A percentile compares a stretch with the other conserved stretches of the same genome.
These are phyloP conservation scores for Arabis hirsuta DNA, from an alignment of 345 rosid genomes.

Conservation along the genomic window DNA sequence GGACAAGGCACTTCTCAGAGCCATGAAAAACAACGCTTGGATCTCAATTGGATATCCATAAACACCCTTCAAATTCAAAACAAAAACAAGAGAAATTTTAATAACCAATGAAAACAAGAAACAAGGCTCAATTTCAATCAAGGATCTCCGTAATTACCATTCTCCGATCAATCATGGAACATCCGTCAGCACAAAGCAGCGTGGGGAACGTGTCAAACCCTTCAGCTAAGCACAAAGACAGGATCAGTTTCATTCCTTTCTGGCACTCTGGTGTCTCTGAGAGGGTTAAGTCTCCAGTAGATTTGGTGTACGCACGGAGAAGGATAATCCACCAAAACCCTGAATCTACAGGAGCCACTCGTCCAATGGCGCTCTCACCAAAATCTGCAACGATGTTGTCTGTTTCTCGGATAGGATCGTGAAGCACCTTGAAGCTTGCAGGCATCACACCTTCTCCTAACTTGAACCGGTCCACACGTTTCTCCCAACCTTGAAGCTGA, in stretches of 20 bases:
- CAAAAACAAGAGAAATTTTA: background rate
- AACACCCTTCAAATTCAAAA: conserved; percentile 60
- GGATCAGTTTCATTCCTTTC: conserved; percentile 79
- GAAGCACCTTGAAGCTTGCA: conserved; percentile 89
- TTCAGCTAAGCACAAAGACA: conserved; percentile 75
- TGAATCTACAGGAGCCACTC: conserved; percentile 92
- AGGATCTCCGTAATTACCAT: conserved; percentile 57
- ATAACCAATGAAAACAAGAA: background rate
- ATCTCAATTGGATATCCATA: conserved; percentile 94
- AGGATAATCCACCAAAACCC: conserved; percentile 97
- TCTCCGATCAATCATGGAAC: conserved; percentile 91
- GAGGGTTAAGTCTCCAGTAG: conserved; percentile 76
- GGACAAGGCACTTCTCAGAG: conserved; percentile 66
- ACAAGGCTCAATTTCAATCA: background rate
- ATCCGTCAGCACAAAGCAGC: conserved; percentile 88
- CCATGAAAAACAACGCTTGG: conserved; percentile 88
- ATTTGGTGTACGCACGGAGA: conserved; percentile 87
- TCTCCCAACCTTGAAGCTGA: conserved; percentile 84
- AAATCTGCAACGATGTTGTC: conserved; percentile 85
- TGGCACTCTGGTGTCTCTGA: conserved; percentile 82
- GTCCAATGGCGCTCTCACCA: conserved; percentile 88
- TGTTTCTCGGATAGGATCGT: conserved; percentile 65
- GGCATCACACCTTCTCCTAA: conserved; percentile 94
- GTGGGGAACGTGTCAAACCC: conserved; percentile 92
- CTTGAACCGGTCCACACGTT: conserved; percentile 74